Evolutionary conservation across 768 basidiomycete genomes (phyloP).

Genomic region (Boletus rubroflammeus): DNA sequence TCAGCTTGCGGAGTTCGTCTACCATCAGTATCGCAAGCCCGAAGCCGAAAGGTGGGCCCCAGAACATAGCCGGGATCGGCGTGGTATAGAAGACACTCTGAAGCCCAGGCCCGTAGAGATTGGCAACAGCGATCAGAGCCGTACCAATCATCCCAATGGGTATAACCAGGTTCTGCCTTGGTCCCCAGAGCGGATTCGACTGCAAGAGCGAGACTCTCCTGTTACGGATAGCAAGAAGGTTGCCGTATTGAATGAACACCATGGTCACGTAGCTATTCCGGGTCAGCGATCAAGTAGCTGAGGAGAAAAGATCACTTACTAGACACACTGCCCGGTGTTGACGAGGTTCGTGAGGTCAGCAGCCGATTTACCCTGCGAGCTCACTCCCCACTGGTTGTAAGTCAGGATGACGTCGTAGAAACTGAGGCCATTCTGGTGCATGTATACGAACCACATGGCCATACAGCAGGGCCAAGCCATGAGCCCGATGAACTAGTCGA

Average conservation of each 20-base stretch:
- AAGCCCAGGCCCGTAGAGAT: slow-evolving; percentile 44
- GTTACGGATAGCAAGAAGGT: slow-evolving; percentile 42
- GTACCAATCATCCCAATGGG: slow-evolving; percentile 39
- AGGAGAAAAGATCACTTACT: slow-evolving; percentile 29
- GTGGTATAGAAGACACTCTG: slow-evolving; percentile 41
- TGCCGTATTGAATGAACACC: slow-evolving; percentile 45
- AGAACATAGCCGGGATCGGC: slow-evolving; percentile 45
- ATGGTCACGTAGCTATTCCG: slow-evolving; percentile 43
- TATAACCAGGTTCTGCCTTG: slow-evolving; percentile 40
- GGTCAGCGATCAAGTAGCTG: neutral
- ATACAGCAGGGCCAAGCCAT: slow-evolving; percentile 47
- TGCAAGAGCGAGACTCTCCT: slow-evolving; percentile 41
- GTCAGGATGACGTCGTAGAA: slow-evolving; percentile 39
- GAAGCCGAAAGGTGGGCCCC: slow-evolving; percentile 45
- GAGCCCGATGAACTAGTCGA: slow-evolving; percentile 38
- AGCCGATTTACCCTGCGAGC: slow-evolving; percentile 32
- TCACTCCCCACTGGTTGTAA: slow-evolving; percentile 38
- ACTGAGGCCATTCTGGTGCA: slow-evolving; percentile 36
- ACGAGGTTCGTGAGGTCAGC: slow-evolving; percentile 35
- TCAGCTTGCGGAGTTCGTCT: slow-evolving; percentile 44
- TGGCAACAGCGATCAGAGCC: slow-evolving; percentile 40
- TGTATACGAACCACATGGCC: slow-evolving; percentile 40
- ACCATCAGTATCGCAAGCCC: slow-evolving; percentile 39
- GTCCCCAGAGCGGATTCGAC: slow-evolving; percentile 46
- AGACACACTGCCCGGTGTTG: slow-evolving; percentile 42